Evolutionary conservation across 257 asterid genomes (phyloP).

Genomic region (Przewalskia tangutica): DNA sequence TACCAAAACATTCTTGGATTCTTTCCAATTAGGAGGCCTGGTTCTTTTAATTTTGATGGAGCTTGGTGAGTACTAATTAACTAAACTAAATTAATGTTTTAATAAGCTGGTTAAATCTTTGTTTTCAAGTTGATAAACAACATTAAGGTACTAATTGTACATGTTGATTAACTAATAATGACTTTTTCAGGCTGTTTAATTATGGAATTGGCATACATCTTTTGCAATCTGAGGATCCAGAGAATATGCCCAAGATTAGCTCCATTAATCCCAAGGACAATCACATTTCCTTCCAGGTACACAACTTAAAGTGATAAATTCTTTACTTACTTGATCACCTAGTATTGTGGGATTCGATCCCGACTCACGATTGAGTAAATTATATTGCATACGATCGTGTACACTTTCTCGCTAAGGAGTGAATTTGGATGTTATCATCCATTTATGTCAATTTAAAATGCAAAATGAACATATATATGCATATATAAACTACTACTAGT

Average conservation of each 20-base stretch:
- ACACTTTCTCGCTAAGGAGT: too few species aligned
- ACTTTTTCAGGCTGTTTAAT: slow-evolving; percentile 14
- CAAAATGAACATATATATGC: background rate
- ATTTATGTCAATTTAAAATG: too few species aligned
- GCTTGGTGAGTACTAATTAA: slow-evolving; percentile 13
- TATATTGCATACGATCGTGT: too few species aligned
- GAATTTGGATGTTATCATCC: too few species aligned
- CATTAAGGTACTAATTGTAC: background rate
- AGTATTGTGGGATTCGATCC: too few species aligned
- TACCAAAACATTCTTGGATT: slow-evolving; percentile 24
- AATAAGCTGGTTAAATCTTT: background rate
- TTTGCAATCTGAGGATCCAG: slow-evolving; percentile 16
- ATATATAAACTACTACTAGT: too few species aligned
- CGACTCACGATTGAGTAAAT: too few species aligned
- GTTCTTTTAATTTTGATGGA: slow-evolving; percentile 24
- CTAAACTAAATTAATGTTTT: background rate
- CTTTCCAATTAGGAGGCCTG: slow-evolving; percentile 21
- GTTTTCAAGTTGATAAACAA: background rate
- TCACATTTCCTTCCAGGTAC: slow-evolving; percentile 22
- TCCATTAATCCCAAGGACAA: slow-evolving; percentile 21
- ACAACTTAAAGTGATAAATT: background rate
- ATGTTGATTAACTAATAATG: background rate
- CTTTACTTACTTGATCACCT: too few species aligned
- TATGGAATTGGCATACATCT: slow-evolving; percentile 26
- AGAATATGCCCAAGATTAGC: slow-evolving; percentile 5